Conservation (phyloP, 148 eudicot genomes). For the Polygonum aviculare region DNA sequence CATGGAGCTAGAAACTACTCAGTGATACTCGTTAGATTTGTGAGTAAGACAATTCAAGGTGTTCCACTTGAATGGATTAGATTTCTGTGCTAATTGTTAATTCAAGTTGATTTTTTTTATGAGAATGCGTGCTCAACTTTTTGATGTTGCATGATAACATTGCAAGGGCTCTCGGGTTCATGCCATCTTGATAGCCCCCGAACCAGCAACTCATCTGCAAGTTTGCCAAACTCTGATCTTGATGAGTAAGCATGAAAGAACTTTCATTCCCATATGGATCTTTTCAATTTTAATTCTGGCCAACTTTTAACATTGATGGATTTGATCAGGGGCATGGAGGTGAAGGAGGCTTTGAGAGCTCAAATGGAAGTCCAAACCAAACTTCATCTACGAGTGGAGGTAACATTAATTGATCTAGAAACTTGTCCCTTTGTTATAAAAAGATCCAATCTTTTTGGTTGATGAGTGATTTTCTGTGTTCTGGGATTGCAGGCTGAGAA, state of each 20-base stretch:
- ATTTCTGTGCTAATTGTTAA: background rate
- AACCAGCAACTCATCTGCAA: slow-evolving; percentile 52
- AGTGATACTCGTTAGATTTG: background rate
- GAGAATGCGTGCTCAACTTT: background rate
- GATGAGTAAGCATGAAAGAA: slow-evolving; percentile 72
- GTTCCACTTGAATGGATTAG: background rate
- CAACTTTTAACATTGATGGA: background rate
- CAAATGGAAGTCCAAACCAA: slow-evolving; percentile 88
- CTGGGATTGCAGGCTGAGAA: slow-evolving; percentile 55
- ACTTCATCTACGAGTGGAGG: slow-evolving; percentile 79
- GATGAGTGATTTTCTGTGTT: background rate
- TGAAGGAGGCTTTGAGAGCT: slow-evolving; percentile 79
- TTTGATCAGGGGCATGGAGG: slow-evolving; percentile 54
- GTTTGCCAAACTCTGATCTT: slow-evolving; percentile 49
- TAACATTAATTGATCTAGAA: slow-evolving; percentile 13
- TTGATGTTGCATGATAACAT: slow-evolving; percentile 7
- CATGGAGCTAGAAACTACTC: background rate
- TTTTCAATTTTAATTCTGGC: background rate
- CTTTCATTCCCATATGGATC: background rate
- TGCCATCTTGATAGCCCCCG: slow-evolving; percentile 59
- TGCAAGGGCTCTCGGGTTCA: slow-evolving; percentile 43
- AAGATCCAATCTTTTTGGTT: background rate
- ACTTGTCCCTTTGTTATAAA: background rate
- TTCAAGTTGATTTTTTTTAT: background rate
- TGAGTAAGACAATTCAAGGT: background rate